Conservation (phyloP, 345 rosid genomes). For the Theobroma cacao region DNA sequence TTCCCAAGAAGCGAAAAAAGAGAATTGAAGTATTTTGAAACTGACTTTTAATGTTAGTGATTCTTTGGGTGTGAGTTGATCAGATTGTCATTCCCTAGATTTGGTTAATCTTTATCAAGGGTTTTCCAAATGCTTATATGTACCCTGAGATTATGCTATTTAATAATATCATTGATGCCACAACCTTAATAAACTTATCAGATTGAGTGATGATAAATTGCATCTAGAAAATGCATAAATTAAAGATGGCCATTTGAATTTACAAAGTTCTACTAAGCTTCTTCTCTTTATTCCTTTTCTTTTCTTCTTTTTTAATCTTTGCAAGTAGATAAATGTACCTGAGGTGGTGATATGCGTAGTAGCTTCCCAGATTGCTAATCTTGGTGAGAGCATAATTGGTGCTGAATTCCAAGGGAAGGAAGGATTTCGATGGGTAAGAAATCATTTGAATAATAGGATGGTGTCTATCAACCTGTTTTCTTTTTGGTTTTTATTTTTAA, state of each 20-base stretch:
- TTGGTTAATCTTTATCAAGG: not conserved
- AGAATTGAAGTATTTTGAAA: not conserved
- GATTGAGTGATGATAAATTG: not conserved
- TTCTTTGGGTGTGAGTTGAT: not conserved
- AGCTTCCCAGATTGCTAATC: conserved; percentile 92
- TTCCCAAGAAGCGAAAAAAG: not conserved
- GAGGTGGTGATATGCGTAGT: conserved; percentile 76
- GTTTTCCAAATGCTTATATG: not conserved
- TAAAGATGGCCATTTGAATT: not conserved
- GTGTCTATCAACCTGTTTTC: not conserved
- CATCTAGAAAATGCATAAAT: not conserved
- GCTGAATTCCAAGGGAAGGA: conserved; percentile 83
- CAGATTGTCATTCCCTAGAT: not conserved
- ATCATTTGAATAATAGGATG: not conserved
- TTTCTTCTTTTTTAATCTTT: not conserved
- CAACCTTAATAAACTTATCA: not conserved
- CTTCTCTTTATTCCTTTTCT: not conserved
- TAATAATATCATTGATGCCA: not conserved
- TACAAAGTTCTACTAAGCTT: not conserved
- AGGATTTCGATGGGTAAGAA: conserved; percentile 82
- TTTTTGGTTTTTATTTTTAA: not conserved
- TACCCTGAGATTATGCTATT: not conserved
- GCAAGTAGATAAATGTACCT: conserved; percentile 55
- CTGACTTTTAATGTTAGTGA: not conserved
- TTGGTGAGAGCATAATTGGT: conserved; percentile 93